A percentile compares a stretch with the other conserved stretches of the same genome.
Conservation (phyloP, 305 asterid species). For the Rubia occidens region DNA sequence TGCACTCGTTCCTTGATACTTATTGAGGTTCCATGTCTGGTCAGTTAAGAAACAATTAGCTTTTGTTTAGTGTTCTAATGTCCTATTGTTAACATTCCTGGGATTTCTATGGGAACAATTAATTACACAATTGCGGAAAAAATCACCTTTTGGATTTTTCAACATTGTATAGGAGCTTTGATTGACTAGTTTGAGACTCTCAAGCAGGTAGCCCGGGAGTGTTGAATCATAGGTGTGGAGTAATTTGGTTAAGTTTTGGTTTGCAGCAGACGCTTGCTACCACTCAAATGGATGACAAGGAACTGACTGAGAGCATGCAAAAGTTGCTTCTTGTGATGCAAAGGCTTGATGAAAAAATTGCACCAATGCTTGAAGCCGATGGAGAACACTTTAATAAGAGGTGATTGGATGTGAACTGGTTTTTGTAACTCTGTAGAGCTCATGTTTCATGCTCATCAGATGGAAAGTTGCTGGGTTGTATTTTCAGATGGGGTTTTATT, state of each 20-base stretch:
- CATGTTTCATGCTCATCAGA: no score
- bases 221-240: no score
- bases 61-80: no score
- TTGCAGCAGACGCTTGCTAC: conserved; percentile 69
- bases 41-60: not conserved
- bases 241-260: conserved; percentile 4
- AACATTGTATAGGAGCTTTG: no score
- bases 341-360: conserved; percentile 66
- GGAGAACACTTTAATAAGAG: conserved; percentile 72
- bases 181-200: no score
- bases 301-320: conserved; percentile 78
- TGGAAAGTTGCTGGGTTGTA: conserved; percentile 6
- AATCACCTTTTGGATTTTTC: no score
- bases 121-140: no score
- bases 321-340: conserved; percentile 82
- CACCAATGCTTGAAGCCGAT: conserved; percentile 77
- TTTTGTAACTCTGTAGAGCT: not conserved
- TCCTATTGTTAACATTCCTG: not conserved
- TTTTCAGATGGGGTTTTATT: conserved; percentile 81
- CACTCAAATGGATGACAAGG: conserved; percentile 71
- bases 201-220: no score
- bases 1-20: not conserved
- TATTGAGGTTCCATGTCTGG: not conserved
- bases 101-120: no score
- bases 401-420: conserved; percentile 21